phyloP scores from a whole-genome alignment of 2,329 filamentous ascomycete genomes.

The Penicillium griseofulvum region DNA sequence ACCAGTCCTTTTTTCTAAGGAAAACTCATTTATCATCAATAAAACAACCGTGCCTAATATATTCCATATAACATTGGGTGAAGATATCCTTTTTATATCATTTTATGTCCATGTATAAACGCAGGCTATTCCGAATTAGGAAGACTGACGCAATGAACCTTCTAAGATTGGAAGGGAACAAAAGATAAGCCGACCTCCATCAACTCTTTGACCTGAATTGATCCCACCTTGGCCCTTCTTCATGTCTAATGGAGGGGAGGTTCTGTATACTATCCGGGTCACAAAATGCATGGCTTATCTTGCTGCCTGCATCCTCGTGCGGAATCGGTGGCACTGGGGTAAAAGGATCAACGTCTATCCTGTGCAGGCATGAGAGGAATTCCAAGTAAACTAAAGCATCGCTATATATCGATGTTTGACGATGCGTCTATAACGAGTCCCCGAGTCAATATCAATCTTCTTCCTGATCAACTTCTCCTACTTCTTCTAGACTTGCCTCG shows the following conservation, averaged over 20 bases:
- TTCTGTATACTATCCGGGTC: background rate
- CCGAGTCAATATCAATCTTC: background rate
- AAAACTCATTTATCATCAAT: too few relatives aligned
- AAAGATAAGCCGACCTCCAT: background rate
- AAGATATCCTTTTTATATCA: background rate
- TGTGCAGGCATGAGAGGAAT: background rate
- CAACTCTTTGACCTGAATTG: background rate
- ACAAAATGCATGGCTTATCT: background rate
- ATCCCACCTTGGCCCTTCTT: background rate
- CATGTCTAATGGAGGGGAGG: background rate
- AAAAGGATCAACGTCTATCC: background rate
- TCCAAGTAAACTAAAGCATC: background rate
- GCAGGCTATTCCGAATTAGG: slow-evolving; percentile 8
- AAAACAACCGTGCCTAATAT: background rate
- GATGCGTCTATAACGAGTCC: background rate
- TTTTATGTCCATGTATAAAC: background rate
- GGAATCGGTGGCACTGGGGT: background rate
- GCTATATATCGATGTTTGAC: background rate
- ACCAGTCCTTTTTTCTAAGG: too few relatives aligned
- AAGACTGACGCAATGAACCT: slow-evolving; percentile 19
- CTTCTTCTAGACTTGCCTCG: background rate
- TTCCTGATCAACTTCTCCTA: background rate
- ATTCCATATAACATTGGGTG: background rate
- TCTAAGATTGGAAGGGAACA: background rate
- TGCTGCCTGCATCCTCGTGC: background rate